A percentile compares a stretch with the other conserved stretches of the same genome.
phyloP scores from a whole-genome alignment of 2,329 filamentous ascomycete species.

The Didymella segeticola region DNA sequence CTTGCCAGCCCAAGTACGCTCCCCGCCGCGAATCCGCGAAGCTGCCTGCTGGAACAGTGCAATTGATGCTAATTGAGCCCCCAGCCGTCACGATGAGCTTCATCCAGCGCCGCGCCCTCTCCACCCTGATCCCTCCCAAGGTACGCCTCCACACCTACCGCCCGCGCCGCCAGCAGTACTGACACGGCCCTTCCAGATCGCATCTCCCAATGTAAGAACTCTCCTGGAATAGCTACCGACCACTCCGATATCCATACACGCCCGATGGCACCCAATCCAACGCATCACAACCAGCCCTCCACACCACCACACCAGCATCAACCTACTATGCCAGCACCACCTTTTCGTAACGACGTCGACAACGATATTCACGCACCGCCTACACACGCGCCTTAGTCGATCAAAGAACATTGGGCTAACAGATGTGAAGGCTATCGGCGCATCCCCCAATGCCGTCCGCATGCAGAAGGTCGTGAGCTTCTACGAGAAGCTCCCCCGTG shows the following conservation, averaged over 20 bases:
- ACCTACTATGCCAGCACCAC: not conserved
- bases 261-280: not conserved
- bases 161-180: conserved; percentile 37
- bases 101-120: conserved; percentile 88
- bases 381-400: not conserved
- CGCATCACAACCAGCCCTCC: not conserved
- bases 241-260: conserved; percentile 10
- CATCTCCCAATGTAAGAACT: conserved; percentile 79
- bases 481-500: conserved; percentile 98
- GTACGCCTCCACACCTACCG: conserved; percentile 59
- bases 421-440: conserved; percentile 79
- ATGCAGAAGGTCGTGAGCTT: conserved; percentile 99
- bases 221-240: conserved; percentile 14
- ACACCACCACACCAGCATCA: not conserved
- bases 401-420: conserved; percentile 26
- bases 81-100: conserved; percentile 80
- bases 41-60: conserved; percentile 18
- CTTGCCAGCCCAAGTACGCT: conserved; percentile 47
- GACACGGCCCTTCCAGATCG: conserved; percentile 65
- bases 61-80: conserved; percentile 49
- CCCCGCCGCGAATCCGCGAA: conserved; percentile 15
- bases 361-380: not conserved
- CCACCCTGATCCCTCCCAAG: conserved; percentile 99
- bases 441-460: conserved; percentile 91
- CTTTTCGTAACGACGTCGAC: not conserved